These are phyloP conservation scores for Metschnikowia proteae DNA, from an alignment of 805 yeast species.

Conservation along the genomic window DNA sequence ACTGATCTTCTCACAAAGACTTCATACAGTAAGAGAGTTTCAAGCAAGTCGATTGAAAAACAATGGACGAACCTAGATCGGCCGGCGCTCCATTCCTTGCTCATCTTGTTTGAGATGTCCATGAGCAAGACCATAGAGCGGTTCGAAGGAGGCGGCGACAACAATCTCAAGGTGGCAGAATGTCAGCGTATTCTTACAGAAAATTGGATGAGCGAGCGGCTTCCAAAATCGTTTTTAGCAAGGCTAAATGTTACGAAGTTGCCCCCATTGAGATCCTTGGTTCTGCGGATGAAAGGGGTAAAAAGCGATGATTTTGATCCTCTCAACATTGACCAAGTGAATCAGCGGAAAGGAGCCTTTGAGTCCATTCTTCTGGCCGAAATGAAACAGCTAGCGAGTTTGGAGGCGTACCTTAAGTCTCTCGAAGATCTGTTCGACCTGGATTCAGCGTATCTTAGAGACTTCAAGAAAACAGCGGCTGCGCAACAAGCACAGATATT, in stretches of 20 bases:
- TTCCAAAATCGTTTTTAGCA: conserved; percentile 15
- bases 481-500: conserved; percentile 6
- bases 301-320: conserved; percentile 10
- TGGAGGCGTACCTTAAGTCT: conserved; percentile 25
- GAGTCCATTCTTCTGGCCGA: conserved; percentile 42
- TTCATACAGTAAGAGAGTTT: conserved; percentile 7
- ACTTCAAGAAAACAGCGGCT: conserved; percentile 20
- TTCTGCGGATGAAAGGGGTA: conserved; percentile 12
- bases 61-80: conserved; percentile 14
- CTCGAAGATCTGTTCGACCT: conserved; percentile 23
- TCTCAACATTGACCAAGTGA: conserved; percentile 15
- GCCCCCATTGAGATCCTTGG: conserved; percentile 17
- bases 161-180: conserved; percentile 11
- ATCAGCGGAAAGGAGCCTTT: conserved; percentile 8
- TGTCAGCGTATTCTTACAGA: conserved; percentile 15
- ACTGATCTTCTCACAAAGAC: conserved; percentile 7
- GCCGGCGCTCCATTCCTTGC: conserved; percentile 11
- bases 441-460: conserved; percentile 32
- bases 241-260: conserved; percentile 17
- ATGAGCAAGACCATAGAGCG: conserved; percentile 14
- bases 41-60: conserved; percentile 16
- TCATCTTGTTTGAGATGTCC: conserved; percentile 9
- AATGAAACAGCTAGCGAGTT: conserved; percentile 31
- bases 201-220: conserved; percentile 15
- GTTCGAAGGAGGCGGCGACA: conserved; percentile 8